Conservation (phyloP, 1,139 yeast species). For the Oligophagozyma castellii region DNA sequence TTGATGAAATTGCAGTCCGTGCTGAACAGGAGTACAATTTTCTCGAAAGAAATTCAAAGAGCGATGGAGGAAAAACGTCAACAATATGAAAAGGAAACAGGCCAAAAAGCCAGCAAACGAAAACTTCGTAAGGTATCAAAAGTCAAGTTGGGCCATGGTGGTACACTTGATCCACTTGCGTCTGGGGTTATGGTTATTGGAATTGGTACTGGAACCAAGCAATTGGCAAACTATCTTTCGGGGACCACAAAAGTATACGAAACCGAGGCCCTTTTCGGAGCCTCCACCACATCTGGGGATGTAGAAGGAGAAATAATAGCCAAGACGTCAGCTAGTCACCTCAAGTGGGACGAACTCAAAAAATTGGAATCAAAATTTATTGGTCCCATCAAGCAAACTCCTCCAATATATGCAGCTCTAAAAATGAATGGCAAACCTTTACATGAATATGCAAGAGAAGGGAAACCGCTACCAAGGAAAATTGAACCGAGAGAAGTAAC, state of each 20-base stretch:
- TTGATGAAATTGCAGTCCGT: constrained; percentile 49
- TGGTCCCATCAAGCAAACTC: constrained; percentile 77
- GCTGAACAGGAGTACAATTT: constrained; percentile 47
- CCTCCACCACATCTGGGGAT: constrained; percentile 89
- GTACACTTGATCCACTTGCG: constrained; percentile 91
- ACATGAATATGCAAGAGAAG: constrained; percentile 88
- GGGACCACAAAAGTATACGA: constrained; percentile 70
- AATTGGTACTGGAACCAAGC: constrained; percentile 79
- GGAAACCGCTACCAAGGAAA: constrained; percentile 67
- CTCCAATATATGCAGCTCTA: constrained; percentile 89
- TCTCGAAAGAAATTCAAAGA: constrained; percentile 40
- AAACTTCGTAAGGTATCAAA: constrained; percentile 37
- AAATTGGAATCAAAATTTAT: constrained; percentile 46
- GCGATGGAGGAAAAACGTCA: constrained; percentile 36
- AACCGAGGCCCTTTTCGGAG: constrained; percentile 76
- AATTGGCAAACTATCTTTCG: constrained; percentile 52
- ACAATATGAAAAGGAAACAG: constrained; percentile 30
- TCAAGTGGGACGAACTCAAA: constrained; percentile 41
- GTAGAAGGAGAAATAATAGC: constrained; percentile 71
- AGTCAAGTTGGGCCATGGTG: constrained; percentile 95
- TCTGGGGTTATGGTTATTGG: constrained; percentile 89
- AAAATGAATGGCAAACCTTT: constrained; percentile 91
- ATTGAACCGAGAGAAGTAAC: constrained; percentile 66
- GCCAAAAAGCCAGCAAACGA: constrained; percentile 28
- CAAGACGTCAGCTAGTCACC: constrained; percentile 41